Conservation (phyloP, 2,329 filamentous ascomycete species). For the Aspergillus nomiae region DNA sequence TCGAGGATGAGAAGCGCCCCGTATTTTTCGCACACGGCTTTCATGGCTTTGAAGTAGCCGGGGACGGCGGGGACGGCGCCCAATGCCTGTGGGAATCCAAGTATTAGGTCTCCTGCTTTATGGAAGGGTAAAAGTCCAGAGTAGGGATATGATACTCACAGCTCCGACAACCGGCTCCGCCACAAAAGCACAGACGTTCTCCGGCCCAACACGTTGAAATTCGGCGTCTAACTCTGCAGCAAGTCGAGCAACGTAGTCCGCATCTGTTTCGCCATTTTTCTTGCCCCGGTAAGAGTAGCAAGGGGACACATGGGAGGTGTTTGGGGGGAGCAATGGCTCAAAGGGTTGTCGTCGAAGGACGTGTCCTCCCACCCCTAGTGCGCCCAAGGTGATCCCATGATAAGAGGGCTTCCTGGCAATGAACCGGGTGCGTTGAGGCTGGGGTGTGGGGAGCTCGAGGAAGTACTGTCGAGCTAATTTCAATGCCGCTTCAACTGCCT, state of each 20-base stretch:
- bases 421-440: conserved; percentile 60
- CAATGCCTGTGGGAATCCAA: conserved; percentile 51
- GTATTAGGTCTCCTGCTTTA: neutral
- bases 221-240: conserved; percentile 67
- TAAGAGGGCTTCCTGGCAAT: conserved; percentile 68
- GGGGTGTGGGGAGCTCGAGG: conserved; percentile 54
- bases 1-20: conserved; percentile 77
- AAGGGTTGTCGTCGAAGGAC: conserved; percentile 62
- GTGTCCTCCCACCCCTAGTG: conserved; percentile 67
- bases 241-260: conserved; percentile 62
- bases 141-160: conserved; percentile 45
- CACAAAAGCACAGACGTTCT: conserved; percentile 70
- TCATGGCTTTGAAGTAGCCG: conserved; percentile 71
- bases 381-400: conserved; percentile 70
- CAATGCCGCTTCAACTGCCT: conserved; percentile 68
- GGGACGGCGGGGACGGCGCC: conserved; percentile 67
- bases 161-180: conserved; percentile 73
- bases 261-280: conserved; percentile 54
- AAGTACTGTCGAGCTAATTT: conserved; percentile 71
- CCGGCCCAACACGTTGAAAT: conserved; percentile 64
- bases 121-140: neutral
- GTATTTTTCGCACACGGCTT: conserved; percentile 68
- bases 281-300: conserved; percentile 67
- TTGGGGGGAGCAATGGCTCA: conserved; percentile 58
- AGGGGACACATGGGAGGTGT: conserved; percentile 64